A percentile compares a stretch with the other conserved stretches of the same genome.
These are phyloP conservation scores for Coniferiporia weirii DNA, from an alignment of 1,284 basidiomycete species.

Conservation along the genomic window DNA sequence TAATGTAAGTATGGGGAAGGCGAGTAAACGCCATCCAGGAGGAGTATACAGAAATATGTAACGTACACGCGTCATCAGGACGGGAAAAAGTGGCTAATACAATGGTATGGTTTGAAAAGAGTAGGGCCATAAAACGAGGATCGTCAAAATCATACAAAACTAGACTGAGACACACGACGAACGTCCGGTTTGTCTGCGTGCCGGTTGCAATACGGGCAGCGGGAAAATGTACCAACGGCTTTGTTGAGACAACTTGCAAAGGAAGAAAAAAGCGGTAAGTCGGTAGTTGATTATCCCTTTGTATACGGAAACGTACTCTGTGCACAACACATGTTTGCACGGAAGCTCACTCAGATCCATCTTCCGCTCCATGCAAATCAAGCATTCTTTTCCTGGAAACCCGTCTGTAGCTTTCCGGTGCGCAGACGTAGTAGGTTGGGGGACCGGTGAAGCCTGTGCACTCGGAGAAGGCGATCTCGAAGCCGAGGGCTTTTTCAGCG, in stretches of 20 bases:
- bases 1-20: no score
- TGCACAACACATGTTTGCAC: background rate
- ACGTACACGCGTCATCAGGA: no score
- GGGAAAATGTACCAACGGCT: background rate
- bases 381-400: background rate
- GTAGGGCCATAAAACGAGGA: background rate
- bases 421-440: background rate
- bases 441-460: background rate
- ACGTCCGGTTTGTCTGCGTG: background rate
- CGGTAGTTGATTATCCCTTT: background rate
- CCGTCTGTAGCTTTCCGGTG: slow-evolving; percentile 1
- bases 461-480: background rate
- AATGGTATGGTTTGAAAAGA: no score
- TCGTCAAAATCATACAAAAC: background rate
- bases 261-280: background rate
- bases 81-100: no score
- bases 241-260: background rate
- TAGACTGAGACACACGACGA: background rate
- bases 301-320: background rate
- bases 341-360: background rate
- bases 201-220: background rate
- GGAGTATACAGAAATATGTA: no score
- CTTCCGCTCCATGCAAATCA: slow-evolving; percentile 1
- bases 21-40: no score
- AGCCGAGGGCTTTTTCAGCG: background rate